Conservation (phyloP, 2,329 filamentous ascomycete genomes). For the Alternaria gansuensis region DNA sequence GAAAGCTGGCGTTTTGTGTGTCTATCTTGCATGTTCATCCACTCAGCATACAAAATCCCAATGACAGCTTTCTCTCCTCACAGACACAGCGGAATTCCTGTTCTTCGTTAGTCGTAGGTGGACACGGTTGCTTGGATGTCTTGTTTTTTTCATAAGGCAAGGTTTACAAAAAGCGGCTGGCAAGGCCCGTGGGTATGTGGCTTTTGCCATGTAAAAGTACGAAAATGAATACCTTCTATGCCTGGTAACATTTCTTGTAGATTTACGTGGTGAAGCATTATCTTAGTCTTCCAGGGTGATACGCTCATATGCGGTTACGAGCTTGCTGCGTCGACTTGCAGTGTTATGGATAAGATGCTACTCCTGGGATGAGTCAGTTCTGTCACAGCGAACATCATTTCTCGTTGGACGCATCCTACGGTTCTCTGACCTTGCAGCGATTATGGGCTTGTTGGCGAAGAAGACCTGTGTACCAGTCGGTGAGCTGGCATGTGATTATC, state of each 20-base stretch:
- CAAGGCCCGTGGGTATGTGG: slow-evolving; percentile 10
- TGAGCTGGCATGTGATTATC: slow-evolving; percentile 28
- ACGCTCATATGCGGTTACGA: neutral
- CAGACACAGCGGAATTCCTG: slow-evolving; percentile 43
- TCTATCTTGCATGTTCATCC: slow-evolving; percentile 36
- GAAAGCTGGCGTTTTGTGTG: slow-evolving; percentile 42
- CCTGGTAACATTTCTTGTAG: neutral
- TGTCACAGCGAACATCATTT: neutral
- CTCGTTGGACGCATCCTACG: neutral
- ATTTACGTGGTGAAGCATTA: neutral
- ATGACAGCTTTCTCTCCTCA: slow-evolving; percentile 23
- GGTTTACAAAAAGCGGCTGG: slow-evolving; percentile 27
- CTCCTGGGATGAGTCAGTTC: neutral
- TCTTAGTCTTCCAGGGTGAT: neutral
- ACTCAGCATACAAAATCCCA: slow-evolving; percentile 21
- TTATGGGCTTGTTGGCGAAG: neutral
- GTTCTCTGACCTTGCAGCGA: no score
- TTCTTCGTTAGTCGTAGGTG: slow-evolving; percentile 24
- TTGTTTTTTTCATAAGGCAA: slow-evolving; percentile 9
- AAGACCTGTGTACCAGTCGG: neutral
- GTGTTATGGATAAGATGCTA: neutral
- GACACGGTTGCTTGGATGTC: slow-evolving; percentile 10
- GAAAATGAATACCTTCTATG: slow-evolving; percentile 25
- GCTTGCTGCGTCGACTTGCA: neutral
- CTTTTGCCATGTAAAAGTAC: slow-evolving; percentile 37